These are phyloP conservation scores for Thraustochytrium striatum DNA, from an alignment of 352 stramenopile species.

Conservation along the genomic window DNA sequence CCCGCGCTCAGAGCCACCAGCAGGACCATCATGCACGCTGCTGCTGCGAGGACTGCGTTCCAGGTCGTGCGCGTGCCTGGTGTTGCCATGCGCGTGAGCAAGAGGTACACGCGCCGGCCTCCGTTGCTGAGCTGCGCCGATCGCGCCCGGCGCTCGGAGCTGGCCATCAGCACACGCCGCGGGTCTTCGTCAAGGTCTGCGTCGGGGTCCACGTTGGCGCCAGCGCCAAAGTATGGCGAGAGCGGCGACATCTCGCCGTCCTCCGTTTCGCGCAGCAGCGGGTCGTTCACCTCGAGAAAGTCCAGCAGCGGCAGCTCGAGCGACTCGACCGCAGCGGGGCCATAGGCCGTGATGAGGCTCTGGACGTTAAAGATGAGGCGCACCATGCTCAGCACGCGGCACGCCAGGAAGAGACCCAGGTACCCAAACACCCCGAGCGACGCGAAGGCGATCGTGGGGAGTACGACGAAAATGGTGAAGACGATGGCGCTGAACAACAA, in stretches of 20 bases:
- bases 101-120: slow-evolving; percentile 19
- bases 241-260: too few species aligned
- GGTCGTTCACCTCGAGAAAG: slow-evolving; percentile 42
- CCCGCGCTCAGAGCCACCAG: slow-evolving; percentile 21
- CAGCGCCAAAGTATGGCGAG: too few species aligned
- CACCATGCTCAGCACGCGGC: not conserved
- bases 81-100: slow-evolving; percentile 42
- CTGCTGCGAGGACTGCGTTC: not conserved
- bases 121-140: slow-evolving; percentile 1
- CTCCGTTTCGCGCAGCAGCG: not conserved
- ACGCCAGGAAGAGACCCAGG: not conserved
- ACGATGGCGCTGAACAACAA: not conserved
- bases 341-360: slow-evolving; percentile 10
- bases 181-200: not conserved
- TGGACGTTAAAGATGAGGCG: slow-evolving; percentile 37
- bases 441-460: slow-evolving; percentile 11
- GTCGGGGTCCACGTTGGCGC: too few species aligned
- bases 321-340: slow-evolving; percentile 14
- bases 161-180: too few species aligned
- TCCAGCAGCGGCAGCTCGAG: slow-evolving; percentile 46
- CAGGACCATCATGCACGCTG: slow-evolving; percentile 18
- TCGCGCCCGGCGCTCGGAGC: not conserved
- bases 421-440: slow-evolving; percentile 33
- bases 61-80: slow-evolving; percentile 14
- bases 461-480: not conserved